Conservation (phyloP, 73 alveolate genomes). For the Effrenium voratum region DNA sequence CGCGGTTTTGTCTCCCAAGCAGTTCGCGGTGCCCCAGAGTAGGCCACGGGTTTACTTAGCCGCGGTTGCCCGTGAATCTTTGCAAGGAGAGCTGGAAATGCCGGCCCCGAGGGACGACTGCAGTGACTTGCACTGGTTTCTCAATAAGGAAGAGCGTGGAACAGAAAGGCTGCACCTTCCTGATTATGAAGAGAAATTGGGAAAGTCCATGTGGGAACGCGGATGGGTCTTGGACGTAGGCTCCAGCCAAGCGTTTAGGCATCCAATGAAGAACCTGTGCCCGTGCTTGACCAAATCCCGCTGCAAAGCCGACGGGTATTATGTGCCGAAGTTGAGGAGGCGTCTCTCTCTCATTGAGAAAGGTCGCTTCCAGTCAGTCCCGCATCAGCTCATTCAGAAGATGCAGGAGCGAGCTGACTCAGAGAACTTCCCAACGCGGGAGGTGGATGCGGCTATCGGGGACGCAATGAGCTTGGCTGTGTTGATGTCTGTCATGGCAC, state of each 20-base stretch:
- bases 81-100: background rate
- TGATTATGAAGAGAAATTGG: background rate
- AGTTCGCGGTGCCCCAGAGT: background rate
- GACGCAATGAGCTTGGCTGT: background rate
- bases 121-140: background rate
- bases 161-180: background rate
- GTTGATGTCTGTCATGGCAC: background rate
- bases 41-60: background rate
- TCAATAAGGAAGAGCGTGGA: background rate
- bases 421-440: background rate
- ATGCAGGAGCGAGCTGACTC: background rate
- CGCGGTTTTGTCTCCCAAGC: background rate
- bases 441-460: background rate
- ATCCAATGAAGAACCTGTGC: background rate
- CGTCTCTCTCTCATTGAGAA: background rate
- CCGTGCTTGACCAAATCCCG: background rate
- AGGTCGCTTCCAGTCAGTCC: background rate
- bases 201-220: background rate
- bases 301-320: background rate
- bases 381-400: background rate
- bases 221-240: background rate
- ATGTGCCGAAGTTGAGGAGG: background rate
- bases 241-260: background rate
- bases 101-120: background rate
- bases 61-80: slow-evolving; percentile 2